Base-by-base conservation (phyloP, 192 early-diverging fungal species). In the Linnemannia elongata region DNA sequence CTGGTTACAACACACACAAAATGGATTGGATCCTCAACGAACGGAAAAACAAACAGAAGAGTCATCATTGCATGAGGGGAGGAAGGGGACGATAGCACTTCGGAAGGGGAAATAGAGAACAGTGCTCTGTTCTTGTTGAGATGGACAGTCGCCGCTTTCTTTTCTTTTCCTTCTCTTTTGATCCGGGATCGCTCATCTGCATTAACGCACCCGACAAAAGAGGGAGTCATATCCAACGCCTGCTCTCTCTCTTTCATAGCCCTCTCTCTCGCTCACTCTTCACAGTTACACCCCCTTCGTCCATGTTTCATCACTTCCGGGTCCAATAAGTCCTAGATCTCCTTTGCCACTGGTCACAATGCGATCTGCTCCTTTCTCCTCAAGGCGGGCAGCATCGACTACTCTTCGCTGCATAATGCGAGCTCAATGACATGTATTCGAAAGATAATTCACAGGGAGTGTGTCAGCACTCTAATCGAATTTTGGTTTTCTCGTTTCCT, bases 141-240 rank as follows among this genome's bases (percentile, higher is more conserved):
- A 15, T 3, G 60, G 30, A 33, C 60, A 15, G 60, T 27, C 60
- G 60, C 60, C 60, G 60, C n/a, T 60, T 30, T 33, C 27, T 27
- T 60, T 30, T 33, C 20, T 4, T 33, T 30, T 13, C 1, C 8
- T 63, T 13, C 3, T 33, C 60, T 13, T 66, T 66, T 35, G 60
- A 66, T 66, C 60, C 60, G 60, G 60, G 60, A 66, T 66, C 60
- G 60, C 60, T 66, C 60, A 66, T 66, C 27, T 33, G 12, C 17
- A 52, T 20, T 52, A 17, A 27, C 35, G 30, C 60, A 15, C 30
- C 30, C 60, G 60, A 66, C 30, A 66, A 30, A 33, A 3, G 12
- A 66, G 17, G 17, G 55, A 66, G 60, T 66, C 60, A 66, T 74
- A 74, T 52, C 30, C n/a, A 9, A 17, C 45, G 13, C 72, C 30